Evolutionary conservation across 805 yeast species (phyloP).

Genomic region (Candida parachauliodes): DNA sequence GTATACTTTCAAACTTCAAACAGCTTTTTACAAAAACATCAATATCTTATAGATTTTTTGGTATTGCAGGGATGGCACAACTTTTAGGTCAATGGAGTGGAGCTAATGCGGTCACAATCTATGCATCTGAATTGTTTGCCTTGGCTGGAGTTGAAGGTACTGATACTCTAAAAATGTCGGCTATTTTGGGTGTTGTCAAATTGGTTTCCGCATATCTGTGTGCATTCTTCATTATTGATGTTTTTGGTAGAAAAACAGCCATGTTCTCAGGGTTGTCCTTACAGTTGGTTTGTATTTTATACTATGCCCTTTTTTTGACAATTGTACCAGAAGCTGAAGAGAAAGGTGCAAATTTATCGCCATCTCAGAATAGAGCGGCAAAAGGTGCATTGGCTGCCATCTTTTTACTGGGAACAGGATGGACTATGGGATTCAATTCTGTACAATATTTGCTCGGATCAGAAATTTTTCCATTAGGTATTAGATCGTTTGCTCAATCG

Average conservation of each 20-base stretch:
- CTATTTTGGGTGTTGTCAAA: slow-evolving; percentile 50
- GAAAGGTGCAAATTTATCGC: slow-evolving; percentile 19
- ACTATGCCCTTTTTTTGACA: slow-evolving; percentile 43
- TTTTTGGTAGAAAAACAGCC: slow-evolving; percentile 46
- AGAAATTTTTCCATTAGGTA: slow-evolving; percentile 48
- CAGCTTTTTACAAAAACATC: slow-evolving; percentile 31
- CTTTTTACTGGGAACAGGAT: slow-evolving; percentile 47
- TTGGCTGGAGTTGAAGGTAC: slow-evolving; percentile 38
- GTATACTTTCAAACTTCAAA: slow-evolving; percentile 11
- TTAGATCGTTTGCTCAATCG: slow-evolving; percentile 46
- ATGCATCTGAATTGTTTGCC: slow-evolving; percentile 47
- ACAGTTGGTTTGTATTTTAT: slow-evolving; percentile 42
- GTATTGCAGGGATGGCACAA: slow-evolving; percentile 39
- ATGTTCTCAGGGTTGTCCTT: slow-evolving; percentile 43
- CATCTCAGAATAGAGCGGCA: slow-evolving; percentile 33
- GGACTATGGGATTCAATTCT: slow-evolving; percentile 56
- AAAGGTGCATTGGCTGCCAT: slow-evolving; percentile 47
- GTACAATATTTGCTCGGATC: slow-evolving; percentile 50
- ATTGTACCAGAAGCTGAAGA: slow-evolving; percentile 39
- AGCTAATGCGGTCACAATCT: slow-evolving; percentile 50
- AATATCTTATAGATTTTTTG: slow-evolving; percentile 40
- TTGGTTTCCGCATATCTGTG: slow-evolving; percentile 41
- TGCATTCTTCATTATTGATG: slow-evolving; percentile 51
- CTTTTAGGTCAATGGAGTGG: slow-evolving; percentile 54
- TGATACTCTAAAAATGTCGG: slow-evolving; percentile 42